These are phyloP conservation scores for Aspergillus sp. DNA, from an alignment of 2,329 filamentous ascomycete species.

Conservation along the genomic window DNA sequence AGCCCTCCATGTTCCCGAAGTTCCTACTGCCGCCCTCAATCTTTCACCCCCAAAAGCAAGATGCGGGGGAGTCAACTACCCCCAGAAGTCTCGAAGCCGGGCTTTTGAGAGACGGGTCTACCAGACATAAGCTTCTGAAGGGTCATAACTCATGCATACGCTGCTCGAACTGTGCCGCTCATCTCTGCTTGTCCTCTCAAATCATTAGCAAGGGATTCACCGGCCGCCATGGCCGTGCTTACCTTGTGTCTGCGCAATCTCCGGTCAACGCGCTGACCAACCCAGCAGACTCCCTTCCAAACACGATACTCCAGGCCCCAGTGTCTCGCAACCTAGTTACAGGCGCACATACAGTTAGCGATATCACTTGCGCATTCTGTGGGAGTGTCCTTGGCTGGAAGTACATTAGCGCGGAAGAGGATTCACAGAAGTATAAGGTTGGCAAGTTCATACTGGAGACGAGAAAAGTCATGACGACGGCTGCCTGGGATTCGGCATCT, in stretches of 20 bases:
- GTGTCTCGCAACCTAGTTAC: slow-evolving; percentile 65
- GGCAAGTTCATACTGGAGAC: slow-evolving; percentile 71
- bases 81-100: slow-evolving; percentile 4
- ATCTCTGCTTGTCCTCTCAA: slow-evolving; percentile 62
- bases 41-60: slow-evolving; percentile 45
- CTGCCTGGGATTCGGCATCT: slow-evolving; percentile 56
- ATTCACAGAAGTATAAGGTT: slow-evolving; percentile 66
- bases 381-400: slow-evolving; percentile 66
- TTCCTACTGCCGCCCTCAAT: slow-evolving; percentile 56
- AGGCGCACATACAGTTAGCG: slow-evolving; percentile 65
- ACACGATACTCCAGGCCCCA: slow-evolving; percentile 61
- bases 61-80: slow-evolving; percentile 18
- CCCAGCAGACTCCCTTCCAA: slow-evolving; percentile 54
- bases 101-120: slow-evolving; percentile 2
- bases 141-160: slow-evolving; percentile 60
- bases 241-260: slow-evolving; percentile 59
- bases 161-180: slow-evolving; percentile 62
- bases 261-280: slow-evolving; percentile 33
- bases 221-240: slow-evolving; percentile 66
- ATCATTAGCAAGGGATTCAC: slow-evolving; percentile 70
- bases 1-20: slow-evolving; percentile 50
- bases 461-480: slow-evolving; percentile 55
- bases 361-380: slow-evolving; percentile 62
- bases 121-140: slow-evolving; percentile 44
- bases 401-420: slow-evolving; percentile 66